These are phyloP conservation scores for Epichloe coenophiala DNA, from an alignment of 2,329 filamentous ascomycete species.

Conservation along the genomic window DNA sequence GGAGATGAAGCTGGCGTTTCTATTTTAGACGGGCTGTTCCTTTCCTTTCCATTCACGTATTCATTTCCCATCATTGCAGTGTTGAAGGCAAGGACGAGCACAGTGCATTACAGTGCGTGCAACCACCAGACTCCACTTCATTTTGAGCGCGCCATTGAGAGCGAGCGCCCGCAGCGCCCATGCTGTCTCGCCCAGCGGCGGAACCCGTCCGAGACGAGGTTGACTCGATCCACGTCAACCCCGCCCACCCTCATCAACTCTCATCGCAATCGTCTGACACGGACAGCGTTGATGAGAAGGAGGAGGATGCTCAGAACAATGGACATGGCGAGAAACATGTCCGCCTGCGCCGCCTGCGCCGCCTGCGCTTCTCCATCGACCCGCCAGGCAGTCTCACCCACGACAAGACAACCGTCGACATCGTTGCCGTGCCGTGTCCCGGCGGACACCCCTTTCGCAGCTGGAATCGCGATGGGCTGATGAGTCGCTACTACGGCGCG, in stretches of 20 bases:
- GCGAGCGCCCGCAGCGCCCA: not conserved
- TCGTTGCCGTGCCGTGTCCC: conserved; percentile 40
- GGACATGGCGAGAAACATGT: not conserved
- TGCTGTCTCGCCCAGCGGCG: conserved; percentile 2
- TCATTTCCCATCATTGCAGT: too few species aligned
- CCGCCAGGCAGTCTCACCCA: conserved; percentile 24
- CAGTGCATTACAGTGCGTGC: too few species aligned
- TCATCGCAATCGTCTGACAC: not conserved
- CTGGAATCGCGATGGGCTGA: conserved; percentile 37
- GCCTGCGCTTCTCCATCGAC: conserved; percentile 19
- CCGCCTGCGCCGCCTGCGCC: too few species aligned
- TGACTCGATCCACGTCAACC: too few species aligned
- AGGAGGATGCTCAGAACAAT: not conserved
- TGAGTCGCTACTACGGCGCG: conserved; percentile 31
- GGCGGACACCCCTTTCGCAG: conserved; percentile 38
- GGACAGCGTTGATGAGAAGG: not conserved
- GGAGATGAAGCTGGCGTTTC: too few species aligned
- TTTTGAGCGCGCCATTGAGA: too few species aligned
- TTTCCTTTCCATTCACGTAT: too few species aligned
- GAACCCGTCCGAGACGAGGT: conserved; percentile 4
- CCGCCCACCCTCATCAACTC: conserved; percentile 3
- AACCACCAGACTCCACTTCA: too few species aligned
- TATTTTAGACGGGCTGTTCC: too few species aligned
- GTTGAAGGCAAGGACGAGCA: too few species aligned
- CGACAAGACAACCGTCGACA: conserved; percentile 40